Evolutionary conservation across 1,139 yeast genomes (phyloP).

Genomic region (Yamadazyma buinensis): DNA sequence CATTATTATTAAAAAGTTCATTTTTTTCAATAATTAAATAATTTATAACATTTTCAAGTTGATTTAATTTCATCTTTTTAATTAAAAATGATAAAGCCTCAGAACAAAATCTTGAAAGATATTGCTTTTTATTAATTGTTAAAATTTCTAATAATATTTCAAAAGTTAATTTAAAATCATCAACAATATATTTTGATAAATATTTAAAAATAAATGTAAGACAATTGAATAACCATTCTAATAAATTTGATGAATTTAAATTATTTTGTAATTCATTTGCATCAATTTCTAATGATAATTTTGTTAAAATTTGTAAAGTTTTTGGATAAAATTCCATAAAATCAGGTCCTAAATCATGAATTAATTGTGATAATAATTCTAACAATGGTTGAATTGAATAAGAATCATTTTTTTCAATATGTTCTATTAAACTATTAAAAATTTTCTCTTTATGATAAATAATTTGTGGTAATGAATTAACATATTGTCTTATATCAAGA

Average conservation of each 20-base stretch:
- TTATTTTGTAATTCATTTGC: conserved; percentile 42
- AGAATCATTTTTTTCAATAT: conserved; percentile 56
- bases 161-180: conserved; percentile 68
- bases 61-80: conserved; percentile 57
- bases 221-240: conserved; percentile 83
- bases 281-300: conserved; percentile 46
- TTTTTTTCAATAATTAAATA: conserved; percentile 50
- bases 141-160: conserved; percentile 62
- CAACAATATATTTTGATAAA: conserved; percentile 58
- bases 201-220: conserved; percentile 89
- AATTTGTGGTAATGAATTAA: conserved; percentile 77
- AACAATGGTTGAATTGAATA: conserved; percentile 76
- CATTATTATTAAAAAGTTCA: conserved; percentile 26
- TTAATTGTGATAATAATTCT: conserved; percentile 79
- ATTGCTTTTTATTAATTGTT: conserved; percentile 48
- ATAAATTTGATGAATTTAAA: conserved; percentile 54
- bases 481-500: conserved; percentile 48
- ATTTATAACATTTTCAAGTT: conserved; percentile 44
- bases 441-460: conserved; percentile 66
- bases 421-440: conserved; percentile 48
- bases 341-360: conserved; percentile 92
- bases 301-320: conserved; percentile 50
- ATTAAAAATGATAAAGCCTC: conserved; percentile 85
- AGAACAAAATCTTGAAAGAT: conserved; percentile 79
- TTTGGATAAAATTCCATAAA: conserved; percentile 66